These are phyloP conservation scores for Perilla frutescens DNA, from an alignment of 257 asterid genomes.

Conservation along the genomic window DNA sequence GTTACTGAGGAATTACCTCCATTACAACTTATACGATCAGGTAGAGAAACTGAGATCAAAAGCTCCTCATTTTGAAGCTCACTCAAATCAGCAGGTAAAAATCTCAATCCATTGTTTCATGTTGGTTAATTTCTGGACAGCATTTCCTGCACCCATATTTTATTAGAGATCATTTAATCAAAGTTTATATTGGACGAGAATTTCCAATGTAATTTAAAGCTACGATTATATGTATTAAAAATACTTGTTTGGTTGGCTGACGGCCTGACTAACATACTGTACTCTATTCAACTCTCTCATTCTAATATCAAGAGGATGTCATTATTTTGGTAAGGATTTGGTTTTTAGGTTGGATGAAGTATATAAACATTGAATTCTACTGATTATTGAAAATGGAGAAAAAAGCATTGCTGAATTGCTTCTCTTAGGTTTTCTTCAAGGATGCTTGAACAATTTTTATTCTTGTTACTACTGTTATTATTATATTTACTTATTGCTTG, in stretches of 20 bases:
- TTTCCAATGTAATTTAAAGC: neutral
- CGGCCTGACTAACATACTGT: neutral
- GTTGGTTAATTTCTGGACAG: neutral
- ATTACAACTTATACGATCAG: slow-evolving; percentile 78
- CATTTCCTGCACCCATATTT: neutral
- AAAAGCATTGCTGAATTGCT: neutral
- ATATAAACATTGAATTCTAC: neutral
- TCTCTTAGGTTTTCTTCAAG: slow-evolving; percentile 6
- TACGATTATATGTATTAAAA: neutral
- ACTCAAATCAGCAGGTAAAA: slow-evolving; percentile 77
- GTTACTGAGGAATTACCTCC: slow-evolving; percentile 77
- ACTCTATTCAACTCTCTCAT: neutral
- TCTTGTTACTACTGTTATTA: neutral
- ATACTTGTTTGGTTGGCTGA: slow-evolving; percentile 5
- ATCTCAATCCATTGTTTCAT: slow-evolving; percentile 21
- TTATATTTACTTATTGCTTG: neutral
- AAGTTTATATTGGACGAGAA: slow-evolving; percentile 9
- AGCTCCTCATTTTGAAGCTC: slow-evolving; percentile 83
- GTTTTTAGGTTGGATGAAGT: neutral
- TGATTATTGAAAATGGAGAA: slow-evolving; percentile 10
- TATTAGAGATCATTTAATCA: neutral
- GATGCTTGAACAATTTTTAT: neutral
- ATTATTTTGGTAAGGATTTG: neutral
- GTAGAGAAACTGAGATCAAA: slow-evolving; percentile 87
- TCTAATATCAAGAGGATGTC: slow-evolving; percentile 1